A percentile compares a stretch with the other conserved stretches of the same genome.
phyloP scores from a whole-genome alignment of 2,329 filamentous ascomycete genomes.

The Mariannaea sp. region DNA sequence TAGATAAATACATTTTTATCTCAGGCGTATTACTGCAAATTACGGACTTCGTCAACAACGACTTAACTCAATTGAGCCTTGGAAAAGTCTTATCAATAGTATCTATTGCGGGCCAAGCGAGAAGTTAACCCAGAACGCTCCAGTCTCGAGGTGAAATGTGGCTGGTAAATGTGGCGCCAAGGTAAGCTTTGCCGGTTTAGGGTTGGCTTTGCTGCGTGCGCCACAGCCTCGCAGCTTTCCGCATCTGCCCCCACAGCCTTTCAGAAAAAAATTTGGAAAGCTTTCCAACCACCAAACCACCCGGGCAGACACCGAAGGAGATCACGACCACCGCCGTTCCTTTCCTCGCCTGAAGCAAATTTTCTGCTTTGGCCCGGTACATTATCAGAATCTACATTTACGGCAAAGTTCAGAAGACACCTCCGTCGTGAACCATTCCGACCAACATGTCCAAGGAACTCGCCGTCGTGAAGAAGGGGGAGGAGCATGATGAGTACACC shows the following conservation, averaged over 20 bases:
- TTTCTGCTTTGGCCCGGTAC: slow-evolving; percentile 37
- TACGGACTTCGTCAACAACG: too few relatives aligned
- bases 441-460: slow-evolving; percentile 55
- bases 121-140: too few relatives aligned
- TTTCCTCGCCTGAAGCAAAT: slow-evolving; percentile 36
- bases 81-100: too few relatives aligned
- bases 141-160: too few relatives aligned
- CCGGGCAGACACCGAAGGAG: slow-evolving; percentile 40
- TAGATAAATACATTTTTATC: too few relatives aligned
- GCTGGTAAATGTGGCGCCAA: too few relatives aligned
- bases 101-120: too few relatives aligned
- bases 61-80: too few relatives aligned
- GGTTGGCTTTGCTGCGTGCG: slow-evolving; percentile 10
- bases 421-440: slow-evolving; percentile 5
- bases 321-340: slow-evolving; percentile 37
- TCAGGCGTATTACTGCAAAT: too few relatives aligned
- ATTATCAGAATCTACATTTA: slow-evolving; percentile 26
- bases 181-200: too few relatives aligned
- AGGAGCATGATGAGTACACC: slow-evolving; percentile 71
- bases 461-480: slow-evolving; percentile 40
- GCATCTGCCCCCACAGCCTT: slow-evolving; percentile 38
- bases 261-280: slow-evolving; percentile 44
- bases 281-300: slow-evolving; percentile 36
- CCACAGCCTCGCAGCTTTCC: slow-evolving; percentile 37
- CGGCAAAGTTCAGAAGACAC: slow-evolving; percentile 19